Base-by-base conservation (phyloP, 1,284 basidiomycete genomes). In the Lentinula novae-zelandiae region DNA sequence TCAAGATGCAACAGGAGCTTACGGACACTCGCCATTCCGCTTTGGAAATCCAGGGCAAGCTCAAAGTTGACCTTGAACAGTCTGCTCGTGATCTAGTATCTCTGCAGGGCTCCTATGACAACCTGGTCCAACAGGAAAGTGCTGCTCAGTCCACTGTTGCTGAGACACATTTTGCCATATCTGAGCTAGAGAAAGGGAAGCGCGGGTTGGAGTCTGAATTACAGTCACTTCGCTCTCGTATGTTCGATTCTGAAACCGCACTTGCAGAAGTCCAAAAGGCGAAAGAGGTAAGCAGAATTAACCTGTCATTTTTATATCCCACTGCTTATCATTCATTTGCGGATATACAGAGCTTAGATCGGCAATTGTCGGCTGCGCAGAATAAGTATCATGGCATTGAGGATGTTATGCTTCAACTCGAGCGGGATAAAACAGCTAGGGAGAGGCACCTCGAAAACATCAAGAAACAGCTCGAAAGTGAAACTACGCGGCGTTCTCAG, bases 301-400 rank as follows among this genome's bases (percentile, higher is more conserved):
- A 5, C 33, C 15, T 27, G 44, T 6, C 51, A 39, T 7, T 36
- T 55, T 57, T 39, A 33, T 6, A 52, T 49, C 40, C 64, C n/a
- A 22, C n/a, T 17, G 36, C 36, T 4, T 34, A 44, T 44, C 42
- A 33, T 60, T 61, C 53, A 54, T 56, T 46, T 33, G 60, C 46
- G 27, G 42, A 44, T 44, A 52, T 49, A 8, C 68, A 95, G 89
- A 79, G 75, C 40, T 77, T 94, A 52, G 93, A 96, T 66, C 86
- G 89, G 57, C 89, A 94, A 69, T 75, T 97, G 27, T 73, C 81
- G 0, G 76, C 84, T 13, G 85, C 92, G 5, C 87, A 92, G 67
- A 78, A 83, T 39, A 92, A 92, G 68, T 90, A 90, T 64, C 86
- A 90, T 61, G 89, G 91, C 63, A 90, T 95, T 60, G 95, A 98